phyloP scores from a whole-genome alignment of 768 basidiomycete species.

The Strobilomyces echinocephalus region DNA sequence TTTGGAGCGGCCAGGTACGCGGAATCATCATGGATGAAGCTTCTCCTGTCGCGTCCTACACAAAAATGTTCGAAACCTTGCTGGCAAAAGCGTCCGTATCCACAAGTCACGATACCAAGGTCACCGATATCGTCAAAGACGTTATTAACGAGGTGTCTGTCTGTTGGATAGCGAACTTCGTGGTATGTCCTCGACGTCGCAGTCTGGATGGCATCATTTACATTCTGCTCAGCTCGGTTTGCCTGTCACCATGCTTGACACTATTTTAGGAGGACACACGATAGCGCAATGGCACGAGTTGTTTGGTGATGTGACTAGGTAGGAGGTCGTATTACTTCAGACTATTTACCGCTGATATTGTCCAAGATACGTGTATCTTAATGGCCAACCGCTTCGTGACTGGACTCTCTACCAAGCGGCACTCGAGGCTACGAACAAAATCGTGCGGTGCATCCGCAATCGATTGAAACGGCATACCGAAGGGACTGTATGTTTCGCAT shows the following conservation, averaged over 20 bases:
- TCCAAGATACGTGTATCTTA: conserved; percentile 36
- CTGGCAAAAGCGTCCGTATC: conserved; percentile 12
- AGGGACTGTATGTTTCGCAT: conserved; percentile 16
- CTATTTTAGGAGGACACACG: conserved; percentile 37
- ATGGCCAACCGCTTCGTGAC: conserved; percentile 29
- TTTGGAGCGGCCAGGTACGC: conserved; percentile 6
- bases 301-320: conserved; percentile 43
- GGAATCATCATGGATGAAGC: conserved; percentile 14
- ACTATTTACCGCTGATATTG: background rate
- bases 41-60: conserved; percentile 7
- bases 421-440: conserved; percentile 21
- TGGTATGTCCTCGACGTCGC: conserved; percentile 39
- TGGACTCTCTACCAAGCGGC: conserved; percentile 31
- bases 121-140: conserved; percentile 60
- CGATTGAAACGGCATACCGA: conserved; percentile 18
- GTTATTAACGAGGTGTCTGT: conserved; percentile 62
- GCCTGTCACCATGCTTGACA: conserved; percentile 30
- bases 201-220: background rate
- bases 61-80: conserved; percentile 4
- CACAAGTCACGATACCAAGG: conserved; percentile 10
- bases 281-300: conserved; percentile 44
- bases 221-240: conserved; percentile 24
- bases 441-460: conserved; percentile 22
- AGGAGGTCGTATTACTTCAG: background rate
- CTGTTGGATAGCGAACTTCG: conserved; percentile 53